A percentile compares a stretch with the other conserved stretches of the same genome.
These are phyloP conservation scores for Planoprotostelium fungivorum DNA, from an alignment of 78 protist genomes.

Conservation along the genomic window DNA sequence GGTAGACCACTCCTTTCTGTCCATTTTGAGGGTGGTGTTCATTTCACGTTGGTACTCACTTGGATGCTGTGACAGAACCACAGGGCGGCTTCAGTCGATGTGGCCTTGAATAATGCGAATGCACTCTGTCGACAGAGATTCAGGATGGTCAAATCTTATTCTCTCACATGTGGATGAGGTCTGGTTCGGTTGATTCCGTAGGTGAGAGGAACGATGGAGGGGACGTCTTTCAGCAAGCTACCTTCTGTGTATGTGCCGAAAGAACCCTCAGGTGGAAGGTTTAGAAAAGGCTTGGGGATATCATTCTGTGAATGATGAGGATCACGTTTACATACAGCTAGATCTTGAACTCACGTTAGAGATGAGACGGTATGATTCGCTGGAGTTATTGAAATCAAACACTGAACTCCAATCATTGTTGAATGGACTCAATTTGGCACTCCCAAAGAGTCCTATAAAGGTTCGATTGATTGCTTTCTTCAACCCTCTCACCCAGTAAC, in stretches of 20 bases:
- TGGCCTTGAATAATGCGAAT: background rate
- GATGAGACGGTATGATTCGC: background rate
- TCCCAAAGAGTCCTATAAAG: background rate
- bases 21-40: background rate
- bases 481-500: background rate
- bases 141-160: background rate
- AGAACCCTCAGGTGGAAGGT: background rate
- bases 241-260: background rate
- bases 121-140: background rate
- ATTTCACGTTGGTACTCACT: background rate
- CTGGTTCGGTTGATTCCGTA: background rate
- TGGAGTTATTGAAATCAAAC: background rate
- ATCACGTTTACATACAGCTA: background rate
- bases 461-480: background rate
- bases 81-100: background rate
- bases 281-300: background rate
- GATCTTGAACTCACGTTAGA: background rate
- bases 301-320: background rate
- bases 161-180: background rate
- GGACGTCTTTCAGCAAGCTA: background rate
- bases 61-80: background rate
- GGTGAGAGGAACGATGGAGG: background rate
- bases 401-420: background rate
- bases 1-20: background rate
- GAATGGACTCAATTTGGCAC: background rate